These are phyloP conservation scores for Phanerochaete carnosa DNA, from an alignment of 768 basidiomycete genomes.

Conservation along the genomic window DNA sequence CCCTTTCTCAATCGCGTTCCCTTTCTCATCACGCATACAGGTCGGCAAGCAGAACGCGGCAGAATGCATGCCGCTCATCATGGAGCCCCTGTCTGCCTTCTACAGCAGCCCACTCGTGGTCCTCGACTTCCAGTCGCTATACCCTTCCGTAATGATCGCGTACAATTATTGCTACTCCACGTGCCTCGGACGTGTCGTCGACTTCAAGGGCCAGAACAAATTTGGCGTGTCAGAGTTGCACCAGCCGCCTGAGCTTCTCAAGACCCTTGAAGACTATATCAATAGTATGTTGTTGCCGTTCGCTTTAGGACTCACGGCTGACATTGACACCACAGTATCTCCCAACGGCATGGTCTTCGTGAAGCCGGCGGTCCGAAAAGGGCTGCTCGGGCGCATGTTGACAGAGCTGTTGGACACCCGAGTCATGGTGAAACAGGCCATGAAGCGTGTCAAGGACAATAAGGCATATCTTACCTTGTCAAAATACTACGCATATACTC, in stretches of 20 bases:
- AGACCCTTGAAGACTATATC: conserved; percentile 71
- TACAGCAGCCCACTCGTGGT: conserved; percentile 92
- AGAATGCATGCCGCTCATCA: conserved; percentile 91
- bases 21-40: conserved; percentile 37
- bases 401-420: conserved; percentile 89
- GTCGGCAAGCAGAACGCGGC: conserved; percentile 96
- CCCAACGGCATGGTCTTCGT: conserved; percentile 96
- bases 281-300: conserved; percentile 46
- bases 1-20: neutral
- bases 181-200: conserved; percentile 82
- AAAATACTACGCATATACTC: neutral
- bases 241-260: conserved; percentile 62
- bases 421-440: conserved; percentile 97
- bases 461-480: conserved; percentile 46
- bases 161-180: conserved; percentile 98
- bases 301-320: neutral
- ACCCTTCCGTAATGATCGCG: conserved; percentile 97
- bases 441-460: conserved; percentile 77
- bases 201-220: conserved; percentile 87
- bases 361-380: conserved; percentile 78
- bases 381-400: conserved; percentile 88
- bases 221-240: conserved; percentile 80
- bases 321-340: conserved; percentile 46
- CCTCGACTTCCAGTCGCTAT: conserved; percentile 93
- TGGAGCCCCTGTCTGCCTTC: conserved; percentile 92